These are phyloP conservation scores for Canariomyces notabilis DNA, from an alignment of 2,329 filamentous ascomycete species.

Conservation along the genomic window DNA sequence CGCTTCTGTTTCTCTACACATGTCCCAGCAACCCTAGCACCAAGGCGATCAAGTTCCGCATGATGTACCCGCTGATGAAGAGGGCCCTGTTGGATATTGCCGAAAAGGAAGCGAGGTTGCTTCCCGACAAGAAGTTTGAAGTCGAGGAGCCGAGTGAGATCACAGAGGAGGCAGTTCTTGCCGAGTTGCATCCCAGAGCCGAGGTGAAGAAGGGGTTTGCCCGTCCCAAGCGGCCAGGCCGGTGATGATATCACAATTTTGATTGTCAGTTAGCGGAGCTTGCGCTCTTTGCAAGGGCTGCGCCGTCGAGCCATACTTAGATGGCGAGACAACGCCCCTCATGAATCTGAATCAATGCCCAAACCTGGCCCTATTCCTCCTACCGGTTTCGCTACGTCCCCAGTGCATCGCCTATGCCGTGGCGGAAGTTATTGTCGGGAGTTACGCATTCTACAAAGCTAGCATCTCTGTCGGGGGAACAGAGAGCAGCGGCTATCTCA, in stretches of 20 bases:
- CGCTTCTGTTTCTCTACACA: constrained; percentile 77
- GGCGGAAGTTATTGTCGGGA: no score
- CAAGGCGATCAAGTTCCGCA: constrained; percentile 73
- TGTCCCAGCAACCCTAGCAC: constrained; percentile 60
- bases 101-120: constrained; percentile 58
- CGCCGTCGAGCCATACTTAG: no score
- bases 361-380: no score
- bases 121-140: constrained; percentile 65
- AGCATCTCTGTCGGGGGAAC: no score
- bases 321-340: no score
- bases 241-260: constrained; percentile 25
- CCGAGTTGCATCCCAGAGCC: constrained; percentile 63
- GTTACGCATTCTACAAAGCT: no score
- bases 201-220: constrained; percentile 65
- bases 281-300: background rate
- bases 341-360: no score
- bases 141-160: constrained; percentile 65
- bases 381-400: no score
- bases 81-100: constrained; percentile 62
- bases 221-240: constrained; percentile 73
- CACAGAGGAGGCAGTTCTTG: constrained; percentile 58
- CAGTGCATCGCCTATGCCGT: no score
- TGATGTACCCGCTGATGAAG: constrained; percentile 75
- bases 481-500: no score
- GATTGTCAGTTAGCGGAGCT: background rate